Base-by-base conservation (phyloP, 495 filamentous ascomycete genomes). In the Penicillium pulvis region DNA sequence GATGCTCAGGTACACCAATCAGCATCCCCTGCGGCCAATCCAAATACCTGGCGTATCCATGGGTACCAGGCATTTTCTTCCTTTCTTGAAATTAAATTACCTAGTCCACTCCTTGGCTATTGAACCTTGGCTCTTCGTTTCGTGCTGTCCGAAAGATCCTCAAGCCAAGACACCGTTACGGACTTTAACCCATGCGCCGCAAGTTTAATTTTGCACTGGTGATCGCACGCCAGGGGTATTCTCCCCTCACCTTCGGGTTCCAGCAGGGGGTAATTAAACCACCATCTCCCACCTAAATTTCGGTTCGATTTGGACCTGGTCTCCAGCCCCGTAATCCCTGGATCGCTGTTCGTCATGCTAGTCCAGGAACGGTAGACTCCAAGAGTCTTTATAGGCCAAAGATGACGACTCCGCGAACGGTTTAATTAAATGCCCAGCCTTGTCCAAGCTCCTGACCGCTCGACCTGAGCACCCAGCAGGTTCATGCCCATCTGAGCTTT, bases 1-100 rank as follows among this genome's bases (percentile, higher is more conserved):
- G 31, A 31, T 41, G 47, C 51, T 56, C 67, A 70, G 67, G 67
- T 45, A 70, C 67, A 63, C 67, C 65, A 70, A 68, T 70, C 62
- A 70, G 1, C 1, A 16, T 17, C n/a, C 26, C 20, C 12, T 16
- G 3, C 17, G 10, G 42, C 14, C 55, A 56, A 48, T 56, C 56
- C 33, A 64, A 55, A 64, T 62, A 42, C 61, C 59, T 51, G 23
- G 46, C 49, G 64, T 67, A 65, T 67, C 64, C 66, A 66, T 64
- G 66, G 66, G 56, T 62, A 62, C 57, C 23, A 23, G 3, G 43
- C 39, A 31, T 26, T 4, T 44, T 56, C 7, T 43, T 7, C 28
- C 12, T 49, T 20, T 12, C 30, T 31, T 30, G 48, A 51, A 51
- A 51, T 51, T 51, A 35, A 6, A 12, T 33, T 20, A 36, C 6